Evolutionary conservation across 2,329 filamentous ascomycete genomes (phyloP).

Genomic region (Aspergillus tamarii): DNA sequence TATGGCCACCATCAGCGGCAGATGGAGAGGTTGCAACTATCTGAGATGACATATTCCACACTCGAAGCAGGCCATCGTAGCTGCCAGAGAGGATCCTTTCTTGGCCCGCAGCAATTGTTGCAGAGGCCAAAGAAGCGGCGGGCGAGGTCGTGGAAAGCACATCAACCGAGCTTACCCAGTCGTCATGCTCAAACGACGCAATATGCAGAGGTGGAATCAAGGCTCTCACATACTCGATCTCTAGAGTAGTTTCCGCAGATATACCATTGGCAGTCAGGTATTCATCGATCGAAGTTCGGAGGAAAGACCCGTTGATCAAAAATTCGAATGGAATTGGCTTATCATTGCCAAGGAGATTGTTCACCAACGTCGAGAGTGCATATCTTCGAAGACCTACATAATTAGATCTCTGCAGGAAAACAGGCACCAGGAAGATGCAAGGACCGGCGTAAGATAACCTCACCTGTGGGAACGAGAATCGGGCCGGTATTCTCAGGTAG

Average conservation of each 20-base stretch:
- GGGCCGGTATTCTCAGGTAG: slow-evolving; percentile 58
- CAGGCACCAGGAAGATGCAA: background rate
- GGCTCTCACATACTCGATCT: slow-evolving; percentile 90
- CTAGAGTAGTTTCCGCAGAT: slow-evolving; percentile 83
- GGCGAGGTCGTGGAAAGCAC: slow-evolving; percentile 71
- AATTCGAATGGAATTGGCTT: slow-evolving; percentile 74
- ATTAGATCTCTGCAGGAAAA: slow-evolving; percentile 18
- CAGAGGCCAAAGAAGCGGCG: slow-evolving; percentile 61
- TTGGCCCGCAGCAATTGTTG: slow-evolving; percentile 55
- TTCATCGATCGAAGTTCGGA: slow-evolving; percentile 86
- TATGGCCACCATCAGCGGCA: slow-evolving; percentile 71
- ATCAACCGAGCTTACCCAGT: slow-evolving; percentile 91
- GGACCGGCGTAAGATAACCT: slow-evolving; percentile 20
- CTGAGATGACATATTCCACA: slow-evolving; percentile 90
- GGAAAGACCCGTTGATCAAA: slow-evolving; percentile 88
- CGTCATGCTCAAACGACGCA: slow-evolving; percentile 93
- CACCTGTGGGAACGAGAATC: slow-evolving; percentile 62
- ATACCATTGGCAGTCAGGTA: slow-evolving; percentile 85
- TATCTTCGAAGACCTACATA: slow-evolving; percentile 58
- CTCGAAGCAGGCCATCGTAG: slow-evolving; percentile 83
- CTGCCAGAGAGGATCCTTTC: slow-evolving; percentile 86
- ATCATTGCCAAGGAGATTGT: slow-evolving; percentile 60
- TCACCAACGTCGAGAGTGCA: slow-evolving; percentile 65
- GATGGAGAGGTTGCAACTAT: slow-evolving; percentile 75
- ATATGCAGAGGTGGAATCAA: slow-evolving; percentile 87